phyloP scores from a whole-genome alignment of 208 protist species.

The Wallacemonas sp. region DNA sequence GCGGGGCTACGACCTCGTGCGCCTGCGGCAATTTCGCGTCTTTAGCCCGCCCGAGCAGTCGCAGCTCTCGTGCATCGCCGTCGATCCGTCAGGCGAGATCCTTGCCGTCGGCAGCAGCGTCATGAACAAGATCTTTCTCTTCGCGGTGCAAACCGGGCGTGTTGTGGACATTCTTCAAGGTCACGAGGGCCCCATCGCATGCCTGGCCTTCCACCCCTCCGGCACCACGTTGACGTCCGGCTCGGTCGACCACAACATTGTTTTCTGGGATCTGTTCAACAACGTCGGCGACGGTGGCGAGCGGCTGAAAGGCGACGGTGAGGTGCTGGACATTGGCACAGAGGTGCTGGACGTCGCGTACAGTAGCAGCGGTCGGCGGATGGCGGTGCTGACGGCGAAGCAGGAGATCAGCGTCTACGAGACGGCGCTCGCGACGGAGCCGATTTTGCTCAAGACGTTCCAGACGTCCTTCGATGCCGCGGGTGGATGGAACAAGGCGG shows the following conservation, averaged over 20 bases:
- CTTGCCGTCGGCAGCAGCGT: conserved; percentile 82
- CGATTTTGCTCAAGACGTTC: conserved; percentile 85
- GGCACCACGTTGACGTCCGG: conserved; percentile 84
- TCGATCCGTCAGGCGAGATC: conserved; percentile 91
- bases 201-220: conserved; percentile 87
- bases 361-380: conserved; percentile 76
- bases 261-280: conserved; percentile 92
- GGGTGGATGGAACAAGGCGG: conserved; percentile 81
- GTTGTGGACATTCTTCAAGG: conserved; percentile 89
- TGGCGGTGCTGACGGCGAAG: conserved; percentile 84
- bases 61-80: conserved; percentile 91
- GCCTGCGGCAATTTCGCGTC: conserved; percentile 90
- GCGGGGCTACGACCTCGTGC: conserved; percentile 90
- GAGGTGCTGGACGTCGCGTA: conserved; percentile 86
- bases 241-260: conserved; percentile 84
- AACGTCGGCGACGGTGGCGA: conserved; percentile 73
- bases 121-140: conserved; percentile 86
- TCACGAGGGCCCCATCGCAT: conserved; percentile 87
- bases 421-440: conserved; percentile 75
- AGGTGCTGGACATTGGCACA: conserved; percentile 76
- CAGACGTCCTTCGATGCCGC: conserved; percentile 80
- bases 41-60: conserved; percentile 75
- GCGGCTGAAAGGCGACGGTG: conserved; percentile 80
- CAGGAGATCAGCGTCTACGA: conserved; percentile 89
- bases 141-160: conserved; percentile 90